phyloP scores from a whole-genome alignment of 495 filamentous ascomycete genomes.

The Margaritispora aquatica region DNA sequence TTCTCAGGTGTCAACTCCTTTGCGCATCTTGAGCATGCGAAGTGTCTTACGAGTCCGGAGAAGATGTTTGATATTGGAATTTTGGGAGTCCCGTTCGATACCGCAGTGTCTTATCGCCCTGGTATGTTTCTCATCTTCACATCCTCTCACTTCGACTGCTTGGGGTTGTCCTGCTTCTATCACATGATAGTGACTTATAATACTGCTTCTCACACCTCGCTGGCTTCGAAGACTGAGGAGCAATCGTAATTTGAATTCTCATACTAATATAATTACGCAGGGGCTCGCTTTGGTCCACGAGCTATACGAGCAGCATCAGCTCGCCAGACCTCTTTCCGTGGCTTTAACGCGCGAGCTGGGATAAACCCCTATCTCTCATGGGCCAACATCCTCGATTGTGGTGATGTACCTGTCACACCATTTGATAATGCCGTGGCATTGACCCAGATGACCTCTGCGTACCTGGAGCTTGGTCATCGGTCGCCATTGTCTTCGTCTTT shows the following conservation, averaged over 20 bases:
- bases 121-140: slow-evolving; percentile 34
- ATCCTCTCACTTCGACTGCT: background rate
- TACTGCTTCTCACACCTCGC: too few relatives aligned
- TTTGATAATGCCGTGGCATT: slow-evolving; percentile 66
- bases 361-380: slow-evolving; percentile 59
- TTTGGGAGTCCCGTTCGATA: slow-evolving; percentile 78
- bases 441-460: slow-evolving; percentile 46
- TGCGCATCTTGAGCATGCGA: slow-evolving; percentile 68
- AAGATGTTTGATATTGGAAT: slow-evolving; percentile 71
- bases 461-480: slow-evolving; percentile 35
- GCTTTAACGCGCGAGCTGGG: slow-evolving; percentile 70
- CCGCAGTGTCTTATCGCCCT: slow-evolving; percentile 72
- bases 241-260: too few relatives aligned
- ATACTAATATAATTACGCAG: slow-evolving; percentile 44
- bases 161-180: too few relatives aligned
- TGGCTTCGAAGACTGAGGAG: too few relatives aligned
- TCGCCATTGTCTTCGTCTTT: slow-evolving; percentile 21
- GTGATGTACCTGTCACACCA: slow-evolving; percentile 63
- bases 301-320: slow-evolving; percentile 75
- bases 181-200: too few relatives aligned
- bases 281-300: slow-evolving; percentile 75
- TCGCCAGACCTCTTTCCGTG: slow-evolving; percentile 63
- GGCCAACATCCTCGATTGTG: slow-evolving; percentile 64
- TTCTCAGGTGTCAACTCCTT: slow-evolving; percentile 78
- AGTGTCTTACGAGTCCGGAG: slow-evolving; percentile 63